phyloP scores from a whole-genome alignment of 1,284 basidiomycete species.

The Phlebopus sp. region DNA sequence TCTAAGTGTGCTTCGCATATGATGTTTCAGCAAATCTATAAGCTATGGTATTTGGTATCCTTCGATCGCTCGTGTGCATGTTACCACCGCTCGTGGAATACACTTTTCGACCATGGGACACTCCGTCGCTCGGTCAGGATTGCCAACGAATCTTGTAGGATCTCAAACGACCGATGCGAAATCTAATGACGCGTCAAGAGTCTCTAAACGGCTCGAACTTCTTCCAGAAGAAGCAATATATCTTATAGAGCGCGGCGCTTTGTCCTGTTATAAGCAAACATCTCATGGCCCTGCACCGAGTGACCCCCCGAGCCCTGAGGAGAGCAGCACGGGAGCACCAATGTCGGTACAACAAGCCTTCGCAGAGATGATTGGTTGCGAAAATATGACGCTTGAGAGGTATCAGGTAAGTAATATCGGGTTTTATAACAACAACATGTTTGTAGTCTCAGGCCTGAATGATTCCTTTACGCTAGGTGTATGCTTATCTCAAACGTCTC shows the following conservation, averaged over 20 bases:
- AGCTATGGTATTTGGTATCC: conserved; percentile 77
- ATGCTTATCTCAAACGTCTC: conserved; percentile 86
- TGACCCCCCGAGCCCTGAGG: conserved; percentile 36
- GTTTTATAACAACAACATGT: conserved; percentile 5
- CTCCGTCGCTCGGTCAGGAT: conserved; percentile 47
- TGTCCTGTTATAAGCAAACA: conserved; percentile 74
- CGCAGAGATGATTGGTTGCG: conserved; percentile 76
- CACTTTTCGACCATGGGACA: conserved; percentile 80
- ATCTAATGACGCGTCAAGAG: conserved; percentile 29
- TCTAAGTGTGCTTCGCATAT: conserved; percentile 7
- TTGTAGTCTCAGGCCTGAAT: conserved; percentile 4
- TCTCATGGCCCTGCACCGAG: conserved; percentile 22
- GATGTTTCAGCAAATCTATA: conserved; percentile 58
- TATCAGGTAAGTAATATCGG: conserved; percentile 66
- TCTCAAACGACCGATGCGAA: conserved; percentile 27
- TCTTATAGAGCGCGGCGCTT: conserved; percentile 83
- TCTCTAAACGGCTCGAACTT: conserved; percentile 71
- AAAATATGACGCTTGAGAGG: conserved; percentile 76
- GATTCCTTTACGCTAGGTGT: conserved; percentile 57
- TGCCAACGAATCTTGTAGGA: background rate
- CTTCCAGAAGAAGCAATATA: conserved; percentile 94
- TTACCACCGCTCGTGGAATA: conserved; percentile 71
- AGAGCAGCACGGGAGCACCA: conserved; percentile 51
- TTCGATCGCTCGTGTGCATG: conserved; percentile 57
- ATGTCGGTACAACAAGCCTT: conserved; percentile 94